Evolutionary conservation across 164 flowering plant genomes (phyloP).

Genomic region (Vitis cinerea): DNA sequence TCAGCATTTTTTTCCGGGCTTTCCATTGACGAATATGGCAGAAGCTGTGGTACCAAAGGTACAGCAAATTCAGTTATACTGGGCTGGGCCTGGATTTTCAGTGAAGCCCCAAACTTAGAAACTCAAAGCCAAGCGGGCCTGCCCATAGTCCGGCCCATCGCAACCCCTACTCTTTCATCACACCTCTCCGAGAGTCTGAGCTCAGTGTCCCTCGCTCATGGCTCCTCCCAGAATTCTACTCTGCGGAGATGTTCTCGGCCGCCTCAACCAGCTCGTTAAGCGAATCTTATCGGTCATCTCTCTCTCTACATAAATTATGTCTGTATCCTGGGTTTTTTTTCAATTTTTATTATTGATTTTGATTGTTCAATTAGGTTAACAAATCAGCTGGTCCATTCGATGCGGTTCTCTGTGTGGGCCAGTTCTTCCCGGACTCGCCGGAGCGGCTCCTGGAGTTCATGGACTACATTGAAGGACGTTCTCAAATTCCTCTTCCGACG

Average conservation of each 20-base stretch:
- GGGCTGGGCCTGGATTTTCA: too few species aligned
- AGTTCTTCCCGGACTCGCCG: conserved; percentile 82
- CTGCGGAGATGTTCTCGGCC: conserved; percentile 87
- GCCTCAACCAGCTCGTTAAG: conserved; percentile 80
- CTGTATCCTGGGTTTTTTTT: conserved; percentile 16
- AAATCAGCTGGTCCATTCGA: conserved; percentile 95
- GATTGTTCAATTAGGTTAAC: conserved; percentile 51
- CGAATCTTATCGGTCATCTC: conserved; percentile 62
- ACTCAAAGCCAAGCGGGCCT: too few species aligned
- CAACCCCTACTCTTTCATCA: background rate
- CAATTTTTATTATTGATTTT: background rate
- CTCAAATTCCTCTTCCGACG: conserved; percentile 69
- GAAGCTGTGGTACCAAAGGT: too few species aligned
- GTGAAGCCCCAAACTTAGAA: too few species aligned
- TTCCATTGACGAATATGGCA: too few species aligned
- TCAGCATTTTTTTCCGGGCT: too few species aligned
- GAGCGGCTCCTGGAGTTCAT: conserved; percentile 62
- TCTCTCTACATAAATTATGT: conserved; percentile 12
- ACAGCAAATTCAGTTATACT: too few species aligned
- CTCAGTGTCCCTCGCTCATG: conserved; percentile 28
- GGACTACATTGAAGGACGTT: conserved; percentile 61
- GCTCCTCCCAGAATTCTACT: conserved; percentile 83
- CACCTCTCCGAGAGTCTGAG: too few species aligned
- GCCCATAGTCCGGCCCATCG: too few species aligned
- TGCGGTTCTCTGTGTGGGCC: conserved; percentile 86